Conservation (phyloP, 2,329 filamentous ascomycete genomes). For the Apiospora aurea region DNA sequence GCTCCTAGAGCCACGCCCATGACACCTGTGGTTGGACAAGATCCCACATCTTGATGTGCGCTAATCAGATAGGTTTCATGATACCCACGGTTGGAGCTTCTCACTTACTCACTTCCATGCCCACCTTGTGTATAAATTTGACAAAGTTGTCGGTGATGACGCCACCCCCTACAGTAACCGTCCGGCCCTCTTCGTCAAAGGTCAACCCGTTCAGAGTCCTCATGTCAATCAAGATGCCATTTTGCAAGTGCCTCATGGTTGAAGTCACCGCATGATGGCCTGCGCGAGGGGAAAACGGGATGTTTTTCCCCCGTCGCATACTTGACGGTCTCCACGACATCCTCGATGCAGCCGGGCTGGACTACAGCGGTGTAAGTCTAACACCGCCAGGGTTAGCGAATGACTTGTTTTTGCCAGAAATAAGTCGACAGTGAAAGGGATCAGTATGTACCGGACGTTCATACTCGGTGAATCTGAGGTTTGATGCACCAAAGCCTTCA, state of each 20-base stretch:
- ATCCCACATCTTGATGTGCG: not conserved
- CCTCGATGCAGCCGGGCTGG: not conserved
- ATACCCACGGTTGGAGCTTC: too few relatives aligned
- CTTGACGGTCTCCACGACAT: slow-evolving; percentile 11
- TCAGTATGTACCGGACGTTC: not conserved
- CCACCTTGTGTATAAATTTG: slow-evolving; percentile 9
- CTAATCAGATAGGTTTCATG: not conserved
- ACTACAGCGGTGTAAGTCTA: slow-evolving; percentile 2
- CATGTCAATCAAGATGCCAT: slow-evolving; percentile 14
- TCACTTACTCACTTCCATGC: slow-evolving; percentile 14
- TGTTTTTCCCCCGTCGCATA: not conserved
- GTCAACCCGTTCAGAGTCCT: not conserved
- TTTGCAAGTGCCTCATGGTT: slow-evolving; percentile 2
- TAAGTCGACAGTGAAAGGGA: not conserved
- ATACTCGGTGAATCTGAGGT: slow-evolving; percentile 13
- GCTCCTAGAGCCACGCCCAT: not conserved
- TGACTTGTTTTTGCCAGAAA: not conserved
- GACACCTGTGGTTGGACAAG: slow-evolving; percentile 3
- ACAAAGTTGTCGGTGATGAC: slow-evolving; percentile 7
- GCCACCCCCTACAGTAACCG: not conserved
- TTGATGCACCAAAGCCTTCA: not conserved
- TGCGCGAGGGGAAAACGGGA: slow-evolving; percentile 2
- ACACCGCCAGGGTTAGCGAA: not conserved
- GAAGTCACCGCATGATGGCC: slow-evolving; percentile 9
- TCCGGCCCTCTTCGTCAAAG: not conserved